These are phyloP conservation scores for Rubia tinctorum DNA, from an alignment of 305 asterid genomes.

Conservation along the genomic window DNA sequence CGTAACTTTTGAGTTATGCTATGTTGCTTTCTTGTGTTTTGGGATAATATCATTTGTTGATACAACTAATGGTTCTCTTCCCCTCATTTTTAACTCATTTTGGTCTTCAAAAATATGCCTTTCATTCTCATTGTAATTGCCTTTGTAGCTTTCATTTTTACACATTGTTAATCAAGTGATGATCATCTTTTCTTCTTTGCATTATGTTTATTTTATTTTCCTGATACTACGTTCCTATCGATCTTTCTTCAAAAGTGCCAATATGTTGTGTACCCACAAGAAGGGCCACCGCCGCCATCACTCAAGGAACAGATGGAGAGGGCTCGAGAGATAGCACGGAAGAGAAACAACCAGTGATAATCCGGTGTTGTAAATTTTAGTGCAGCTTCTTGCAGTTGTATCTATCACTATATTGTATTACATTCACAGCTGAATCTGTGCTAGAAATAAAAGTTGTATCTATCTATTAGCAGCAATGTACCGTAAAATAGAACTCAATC, in stretches of 20 bases:
- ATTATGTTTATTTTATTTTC: not conserved
- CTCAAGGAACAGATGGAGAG: conserved; percentile 90
- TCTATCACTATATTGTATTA: conserved; percentile 2
- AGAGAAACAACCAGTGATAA: conserved; percentile 31
- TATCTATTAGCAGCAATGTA: not conserved
- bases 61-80: too few species aligned
- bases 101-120: not conserved
- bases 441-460: not conserved
- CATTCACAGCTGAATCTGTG: not conserved
- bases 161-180: not conserved
- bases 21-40: not conserved
- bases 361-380: conserved; percentile 7
- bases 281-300: conserved; percentile 74
- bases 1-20: not conserved
- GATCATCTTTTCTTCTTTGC: not conserved
- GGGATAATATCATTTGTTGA: not conserved
- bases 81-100: not conserved
- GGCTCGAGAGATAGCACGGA: conserved; percentile 77
- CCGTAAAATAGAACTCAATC: not conserved
- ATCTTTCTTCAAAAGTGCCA: conserved; percentile 54
- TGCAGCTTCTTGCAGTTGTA: conserved; percentile 13
- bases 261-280: conserved; percentile 86
- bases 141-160: not conserved
- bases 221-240: not conserved
- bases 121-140: not conserved